These are phyloP conservation scores for Coniochaeta hoffmannii DNA, from an alignment of 2,329 filamentous ascomycete genomes.

Conservation along the genomic window DNA sequence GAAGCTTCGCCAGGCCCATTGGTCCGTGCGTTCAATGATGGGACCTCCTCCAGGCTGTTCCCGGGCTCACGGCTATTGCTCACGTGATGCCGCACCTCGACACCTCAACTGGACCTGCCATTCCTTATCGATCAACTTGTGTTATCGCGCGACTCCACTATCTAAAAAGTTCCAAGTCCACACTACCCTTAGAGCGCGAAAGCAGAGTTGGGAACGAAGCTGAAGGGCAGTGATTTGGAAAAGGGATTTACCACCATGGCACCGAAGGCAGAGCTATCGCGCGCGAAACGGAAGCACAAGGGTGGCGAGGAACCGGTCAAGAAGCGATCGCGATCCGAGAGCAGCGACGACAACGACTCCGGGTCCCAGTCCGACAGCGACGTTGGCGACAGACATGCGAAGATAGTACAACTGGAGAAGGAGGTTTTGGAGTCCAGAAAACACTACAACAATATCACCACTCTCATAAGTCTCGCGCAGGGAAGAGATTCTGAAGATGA, in stretches of 20 bases:
- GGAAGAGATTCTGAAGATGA: conserved; percentile 33
- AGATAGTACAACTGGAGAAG: conserved; percentile 68
- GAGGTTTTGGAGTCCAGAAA: conserved; percentile 80
- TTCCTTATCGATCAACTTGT: background rate
- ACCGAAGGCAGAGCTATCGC: conserved; percentile 1
- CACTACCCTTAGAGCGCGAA: background rate
- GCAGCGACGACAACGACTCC: conserved; percentile 27
- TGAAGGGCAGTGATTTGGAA: background rate
- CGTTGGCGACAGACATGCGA: conserved; percentile 47
- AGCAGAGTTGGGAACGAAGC: background rate
- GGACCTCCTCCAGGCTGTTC: no score
- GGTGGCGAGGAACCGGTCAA: conserved; percentile 34
- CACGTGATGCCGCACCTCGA: conserved; percentile 4
- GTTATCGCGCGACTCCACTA: background rate
- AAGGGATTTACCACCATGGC: background rate
- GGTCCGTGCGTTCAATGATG: no score
- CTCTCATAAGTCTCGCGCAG: conserved; percentile 55
- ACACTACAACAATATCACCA: conserved; percentile 85
- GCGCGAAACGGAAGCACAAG: conserved; percentile 44
- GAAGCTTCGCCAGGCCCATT: conserved; percentile 6
- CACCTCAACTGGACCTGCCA: background rate
- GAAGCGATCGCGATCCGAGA: conserved; percentile 40
- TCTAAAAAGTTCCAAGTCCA: background rate
- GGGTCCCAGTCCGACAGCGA: conserved; percentile 4
- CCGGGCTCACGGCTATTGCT: background rate